Conservation (phyloP, 1,284 basidiomycete genomes). For the Trichosporon inkin region DNA sequence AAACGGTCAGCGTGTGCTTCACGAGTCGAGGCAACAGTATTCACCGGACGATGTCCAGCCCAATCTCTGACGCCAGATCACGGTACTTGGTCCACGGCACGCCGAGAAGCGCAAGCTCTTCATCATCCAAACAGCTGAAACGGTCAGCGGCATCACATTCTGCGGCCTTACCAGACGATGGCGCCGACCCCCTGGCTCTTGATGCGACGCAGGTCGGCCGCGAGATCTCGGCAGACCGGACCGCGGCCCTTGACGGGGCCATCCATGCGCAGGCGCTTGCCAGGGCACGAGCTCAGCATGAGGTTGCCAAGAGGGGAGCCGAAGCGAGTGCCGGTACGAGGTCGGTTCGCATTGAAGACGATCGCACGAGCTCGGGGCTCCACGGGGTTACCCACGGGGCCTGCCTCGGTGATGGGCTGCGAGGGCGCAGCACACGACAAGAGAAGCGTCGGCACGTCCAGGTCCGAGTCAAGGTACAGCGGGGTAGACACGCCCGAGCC, state of each 20-base stretch:
- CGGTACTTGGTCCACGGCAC: constrained; percentile 76
- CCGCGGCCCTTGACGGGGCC: constrained; percentile 76
- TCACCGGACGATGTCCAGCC: constrained; percentile 69
- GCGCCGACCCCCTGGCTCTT: constrained; percentile 71
- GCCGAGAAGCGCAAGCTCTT: constrained; percentile 78
- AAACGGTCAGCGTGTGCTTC: constrained; percentile 12
- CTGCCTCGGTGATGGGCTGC: constrained; percentile 22
- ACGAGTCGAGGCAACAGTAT: constrained; percentile 16
- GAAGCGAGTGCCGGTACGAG: constrained; percentile 15
- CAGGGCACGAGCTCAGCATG: constrained; percentile 85
- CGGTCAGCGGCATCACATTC: constrained; percentile 6
- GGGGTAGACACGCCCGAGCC: constrained; percentile 11
- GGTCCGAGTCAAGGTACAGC: constrained; percentile 31
- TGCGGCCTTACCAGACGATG: constrained; percentile 65
- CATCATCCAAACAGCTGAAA: constrained; percentile 73
- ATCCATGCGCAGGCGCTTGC: constrained; percentile 86
- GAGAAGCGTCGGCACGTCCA: constrained; percentile 54
- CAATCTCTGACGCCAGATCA: constrained; percentile 59
- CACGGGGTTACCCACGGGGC: constrained; percentile 16
- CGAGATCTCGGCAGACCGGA: constrained; percentile 78
- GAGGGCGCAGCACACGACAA: constrained; percentile 55
- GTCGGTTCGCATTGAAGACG: constrained; percentile 21
- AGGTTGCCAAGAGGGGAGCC: constrained; percentile 71
- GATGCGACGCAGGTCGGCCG: constrained; percentile 71
- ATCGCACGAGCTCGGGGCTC: constrained; percentile 13